phyloP scores from a whole-genome alignment of 345 rosid species.

The Ceriops decandra region DNA sequence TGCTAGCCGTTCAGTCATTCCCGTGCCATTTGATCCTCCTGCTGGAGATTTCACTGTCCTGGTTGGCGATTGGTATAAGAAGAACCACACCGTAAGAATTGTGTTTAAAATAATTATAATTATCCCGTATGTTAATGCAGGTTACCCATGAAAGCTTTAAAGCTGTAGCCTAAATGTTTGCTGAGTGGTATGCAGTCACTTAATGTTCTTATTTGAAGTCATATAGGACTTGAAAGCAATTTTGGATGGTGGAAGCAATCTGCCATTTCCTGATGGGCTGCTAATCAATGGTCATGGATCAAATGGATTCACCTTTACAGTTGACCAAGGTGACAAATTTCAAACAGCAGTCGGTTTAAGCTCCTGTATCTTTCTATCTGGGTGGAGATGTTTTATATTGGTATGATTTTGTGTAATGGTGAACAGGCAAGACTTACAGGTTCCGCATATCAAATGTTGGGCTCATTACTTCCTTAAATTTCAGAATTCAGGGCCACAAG shows the following conservation, averaged over 20 bases:
- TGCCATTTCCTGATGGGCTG: slow-evolving; percentile 63
- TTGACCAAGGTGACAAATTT: slow-evolving; percentile 50
- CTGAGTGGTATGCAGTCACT: neutral
- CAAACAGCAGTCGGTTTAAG: too few species aligned
- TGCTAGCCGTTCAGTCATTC: slow-evolving; percentile 66
- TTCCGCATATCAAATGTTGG: slow-evolving; percentile 34
- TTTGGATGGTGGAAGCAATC: slow-evolving; percentile 48
- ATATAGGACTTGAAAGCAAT: slow-evolving; percentile 54
- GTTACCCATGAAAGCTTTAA: too few species aligned
- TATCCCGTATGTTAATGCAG: too few species aligned
- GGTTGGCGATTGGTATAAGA: slow-evolving; percentile 74
- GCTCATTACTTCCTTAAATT: slow-evolving; percentile 25
- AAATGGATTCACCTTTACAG: slow-evolving; percentile 45
- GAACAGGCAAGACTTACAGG: slow-evolving; percentile 32
- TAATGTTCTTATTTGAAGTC: slow-evolving; percentile 8
- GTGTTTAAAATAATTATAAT: neutral
- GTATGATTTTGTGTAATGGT: slow-evolving; percentile 1
- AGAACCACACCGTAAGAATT: slow-evolving; percentile 54
- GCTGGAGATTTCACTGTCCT: slow-evolving; percentile 67
- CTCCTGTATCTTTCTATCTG: too few species aligned
- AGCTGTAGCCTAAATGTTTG: too few species aligned
- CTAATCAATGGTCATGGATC: slow-evolving; percentile 62
- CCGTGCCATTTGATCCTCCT: slow-evolving; percentile 69
- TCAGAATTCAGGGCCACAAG: slow-evolving; percentile 32
- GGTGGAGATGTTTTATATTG: neutral